Evolutionary conservation across 208 protist genomes (phyloP).

Genomic region (Leishmania major): DNA sequence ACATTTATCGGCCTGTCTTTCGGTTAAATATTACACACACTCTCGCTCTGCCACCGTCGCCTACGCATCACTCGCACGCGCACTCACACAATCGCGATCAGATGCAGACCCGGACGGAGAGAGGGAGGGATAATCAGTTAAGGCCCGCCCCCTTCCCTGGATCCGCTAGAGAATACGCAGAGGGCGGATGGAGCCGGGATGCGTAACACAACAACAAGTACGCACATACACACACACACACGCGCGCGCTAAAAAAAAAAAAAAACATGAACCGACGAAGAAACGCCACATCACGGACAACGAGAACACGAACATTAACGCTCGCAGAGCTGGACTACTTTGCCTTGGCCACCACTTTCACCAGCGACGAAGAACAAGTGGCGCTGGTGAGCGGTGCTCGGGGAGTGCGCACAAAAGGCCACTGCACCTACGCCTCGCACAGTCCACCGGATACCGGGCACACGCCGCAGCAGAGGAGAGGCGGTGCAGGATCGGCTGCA

Average conservation of each 20-base stretch:
- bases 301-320: neutral
- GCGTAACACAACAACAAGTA: neutral
- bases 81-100: neutral
- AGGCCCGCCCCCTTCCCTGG: neutral
- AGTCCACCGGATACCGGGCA: neutral
- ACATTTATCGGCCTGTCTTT: neutral
- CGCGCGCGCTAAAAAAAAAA: neutral
- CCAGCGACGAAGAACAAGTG: neutral
- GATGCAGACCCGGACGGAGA: neutral
- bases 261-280: neutral
- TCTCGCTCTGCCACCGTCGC: neutral
- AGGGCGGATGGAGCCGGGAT: no score
- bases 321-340: neutral
- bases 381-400: neutral
- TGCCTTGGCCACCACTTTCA: neutral
- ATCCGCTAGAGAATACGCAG: no score
- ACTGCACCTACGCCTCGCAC: neutral
- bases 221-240: neutral
- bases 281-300: neutral
- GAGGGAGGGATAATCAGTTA: slow-evolving; percentile 1
- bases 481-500: neutral
- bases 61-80: neutral
- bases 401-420: neutral
- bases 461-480: neutral
- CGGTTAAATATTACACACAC: neutral